Conservation (phyloP, 2,329 filamentous ascomycete genomes). For the Paecilomyces sp. region DNA sequence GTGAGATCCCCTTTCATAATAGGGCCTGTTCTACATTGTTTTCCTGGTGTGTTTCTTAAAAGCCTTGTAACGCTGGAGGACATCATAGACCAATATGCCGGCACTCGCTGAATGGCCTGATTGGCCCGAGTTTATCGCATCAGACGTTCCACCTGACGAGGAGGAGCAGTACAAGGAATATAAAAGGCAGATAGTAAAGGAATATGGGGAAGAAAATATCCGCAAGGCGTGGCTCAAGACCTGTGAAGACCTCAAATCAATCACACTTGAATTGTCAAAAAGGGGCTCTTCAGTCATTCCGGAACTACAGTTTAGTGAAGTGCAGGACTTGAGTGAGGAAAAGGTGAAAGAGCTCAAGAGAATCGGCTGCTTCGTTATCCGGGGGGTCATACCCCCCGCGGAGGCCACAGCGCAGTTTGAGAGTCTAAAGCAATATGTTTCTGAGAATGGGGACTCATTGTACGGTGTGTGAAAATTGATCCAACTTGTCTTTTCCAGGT, state of each 20-base stretch:
- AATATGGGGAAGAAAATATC: not conserved
- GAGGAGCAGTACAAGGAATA: not conserved
- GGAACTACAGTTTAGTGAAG: constrained; percentile 19
- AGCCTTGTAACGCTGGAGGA: not conserved
- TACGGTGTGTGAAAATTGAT: not conserved
- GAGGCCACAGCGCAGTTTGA: constrained; percentile 8
- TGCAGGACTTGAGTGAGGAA: constrained; percentile 10
- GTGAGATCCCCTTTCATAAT: not conserved
- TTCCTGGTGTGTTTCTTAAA: not conserved
- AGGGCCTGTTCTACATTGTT: not conserved
- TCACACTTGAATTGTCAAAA: not conserved
- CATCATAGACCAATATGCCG: not conserved
- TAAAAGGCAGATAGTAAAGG: not conserved
- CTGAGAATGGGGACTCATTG: constrained; percentile 28
- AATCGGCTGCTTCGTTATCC: constrained; percentile 13
- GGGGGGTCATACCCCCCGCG: constrained; percentile 8
- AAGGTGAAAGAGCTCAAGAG: constrained; percentile 6
- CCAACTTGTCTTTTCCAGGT: not conserved
- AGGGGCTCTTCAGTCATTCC: constrained; percentile 22
- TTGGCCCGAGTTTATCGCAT: not conserved
- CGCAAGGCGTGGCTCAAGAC: not conserved
- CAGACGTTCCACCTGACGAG: not conserved
- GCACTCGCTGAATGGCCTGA: not conserved
- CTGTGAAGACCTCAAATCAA: not conserved
- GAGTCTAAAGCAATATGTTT: constrained; percentile 26